Evolutionary conservation across 108 stramenopile genomes (phyloP), one percentile per base, ranked within the genome.

Genomic region (Schizochytrium sp.): DNA sequence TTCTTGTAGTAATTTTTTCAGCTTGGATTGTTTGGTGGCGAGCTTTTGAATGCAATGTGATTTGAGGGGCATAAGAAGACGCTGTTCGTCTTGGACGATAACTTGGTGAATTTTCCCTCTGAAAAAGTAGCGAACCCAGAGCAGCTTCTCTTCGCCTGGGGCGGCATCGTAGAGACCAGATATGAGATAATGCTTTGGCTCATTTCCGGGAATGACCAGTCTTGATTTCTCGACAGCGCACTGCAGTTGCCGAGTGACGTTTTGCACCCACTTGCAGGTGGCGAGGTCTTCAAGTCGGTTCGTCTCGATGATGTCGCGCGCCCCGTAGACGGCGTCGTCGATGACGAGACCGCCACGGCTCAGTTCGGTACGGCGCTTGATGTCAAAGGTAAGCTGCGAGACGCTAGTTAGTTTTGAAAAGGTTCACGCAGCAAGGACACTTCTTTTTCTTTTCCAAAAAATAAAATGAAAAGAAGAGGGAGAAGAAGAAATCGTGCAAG

Each of bases 51-150:
- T 53, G 23, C 76, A 83, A 34, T 83, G 76, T 47, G 76, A 83
- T 45, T 53, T 47, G 4, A 83, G 48, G 51, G 76, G 76, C 76
- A 83, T 83, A 4, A 83, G 45, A 14, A 83, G 76, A 6, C 76
- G 45, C 51, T 83, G 76, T 45, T 53, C 51, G 51, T 83, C 76
- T 34, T 47, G 51, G 25, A 83, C 76, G 19, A 83, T 23, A 3
- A 83, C 76, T 12, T 53, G 76, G 51, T 83, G 76, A 23, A 83
- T 47, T 34, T 83, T 83, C 1, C 76, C 76, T 6, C 76, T 43
- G 51, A 83, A 83, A 53, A 25, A 83, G 76, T 83, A 83, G n/a
- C 76, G 45, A 18, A 83, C 76, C 76, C 45, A 83, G n/a, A 83
- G 28, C 6, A 83, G 76, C 76, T 83, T 83, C 23, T 83, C 76